Evolutionary conservation across 2,329 filamentous ascomycete genomes (phyloP), one percentile per base, ranked within the genome.

Genomic region (Colletotrichum godetiae): DNA sequence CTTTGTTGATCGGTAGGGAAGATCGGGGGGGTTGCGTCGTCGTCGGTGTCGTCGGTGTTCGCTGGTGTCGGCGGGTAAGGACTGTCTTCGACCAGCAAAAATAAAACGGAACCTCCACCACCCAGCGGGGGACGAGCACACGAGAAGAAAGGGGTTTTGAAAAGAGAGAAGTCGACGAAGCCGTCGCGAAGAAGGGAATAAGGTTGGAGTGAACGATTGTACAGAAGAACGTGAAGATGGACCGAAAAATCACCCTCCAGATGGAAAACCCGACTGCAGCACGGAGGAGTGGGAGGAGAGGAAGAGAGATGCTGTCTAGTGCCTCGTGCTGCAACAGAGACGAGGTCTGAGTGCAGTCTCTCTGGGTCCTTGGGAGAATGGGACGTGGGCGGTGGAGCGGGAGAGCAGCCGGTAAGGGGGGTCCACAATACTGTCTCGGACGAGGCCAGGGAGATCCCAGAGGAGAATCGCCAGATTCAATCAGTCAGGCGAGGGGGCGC

Each of bases 81-180:
- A 75, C 70, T 68, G 73, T 66, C 56, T 73, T 73, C 73, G 65
- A 73, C 73, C 70, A 75, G 73, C 70, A 73, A 68, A 65, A 70
- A 65, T 22, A 12, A 66, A 53, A 72, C 27, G 52, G 35, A 68
- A 68, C 55, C 35, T 74, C 73, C 72, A 74, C 72, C 68, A 67
- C 68, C 57, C 72, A 72, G 68, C 61, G 63, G 72, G 68, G 68
- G 62, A 74, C 68, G 52, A 67, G 61, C 46, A 55, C 61, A 63
- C 60, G 56, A 73, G 33, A 62, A 55, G 52, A 49, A 53, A 22
- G 29, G 49, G 24, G 7, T 42, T 42, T 42, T 42, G 33, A 52
- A 73, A 74, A 69, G 58, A 74, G 55, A 68, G 64, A 46, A 67
- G 55, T 52, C 33, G 69, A 74, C 67, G 69, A 73, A 67, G 52